Percentiles rank a stretch among this genome's conserved stretches.
These are phyloP conservation scores for Karstenula rhodostoma DNA, from an alignment of 2,329 filamentous ascomycete genomes.

Conservation along the genomic window DNA sequence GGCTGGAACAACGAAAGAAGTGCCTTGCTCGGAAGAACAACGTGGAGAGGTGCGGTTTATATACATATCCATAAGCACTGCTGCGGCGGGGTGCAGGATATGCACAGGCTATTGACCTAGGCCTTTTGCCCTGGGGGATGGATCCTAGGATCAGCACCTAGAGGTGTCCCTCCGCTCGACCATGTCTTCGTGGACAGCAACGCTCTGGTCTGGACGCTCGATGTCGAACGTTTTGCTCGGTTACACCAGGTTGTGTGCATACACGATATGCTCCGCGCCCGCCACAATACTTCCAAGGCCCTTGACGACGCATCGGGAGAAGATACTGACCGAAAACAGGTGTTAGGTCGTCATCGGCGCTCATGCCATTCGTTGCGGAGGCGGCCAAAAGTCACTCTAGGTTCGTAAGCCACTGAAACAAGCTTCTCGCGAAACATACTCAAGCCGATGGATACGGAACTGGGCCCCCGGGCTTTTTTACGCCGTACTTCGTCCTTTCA, in stretches of 20 bases:
- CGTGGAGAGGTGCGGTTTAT: neutral
- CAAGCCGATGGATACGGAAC: neutral
- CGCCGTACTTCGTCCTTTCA: neutral
- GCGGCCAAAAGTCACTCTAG: neutral
- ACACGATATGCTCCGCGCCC: constrained; percentile 12
- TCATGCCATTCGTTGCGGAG: neutral
- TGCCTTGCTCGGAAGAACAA: neutral
- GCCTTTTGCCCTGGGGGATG: neutral
- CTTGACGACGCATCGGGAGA: constrained; percentile 20
- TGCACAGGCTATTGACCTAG: neutral
- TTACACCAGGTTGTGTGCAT: constrained; percentile 12
- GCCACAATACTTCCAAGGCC: constrained; percentile 39
- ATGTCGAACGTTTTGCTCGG: neutral
- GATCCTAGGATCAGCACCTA: constrained; percentile 3
- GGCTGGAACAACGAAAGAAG: constrained; percentile 3
- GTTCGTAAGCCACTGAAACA: constrained; percentile 3
- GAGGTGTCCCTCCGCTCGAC: constrained; percentile 7
- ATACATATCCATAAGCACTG: neutral
- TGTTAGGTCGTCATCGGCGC: neutral
- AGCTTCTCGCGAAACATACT: constrained; percentile 11
- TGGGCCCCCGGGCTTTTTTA: neutral
- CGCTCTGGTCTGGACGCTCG: constrained; percentile 20
- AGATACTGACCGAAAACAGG: neutral
- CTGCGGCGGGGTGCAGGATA: neutral
- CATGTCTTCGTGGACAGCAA: neutral